Evolutionary conservation across 768 basidiomycete species (phyloP), one percentile per base, ranked within the genome.

Genomic region (Vishniacozyma victoriae): DNA sequence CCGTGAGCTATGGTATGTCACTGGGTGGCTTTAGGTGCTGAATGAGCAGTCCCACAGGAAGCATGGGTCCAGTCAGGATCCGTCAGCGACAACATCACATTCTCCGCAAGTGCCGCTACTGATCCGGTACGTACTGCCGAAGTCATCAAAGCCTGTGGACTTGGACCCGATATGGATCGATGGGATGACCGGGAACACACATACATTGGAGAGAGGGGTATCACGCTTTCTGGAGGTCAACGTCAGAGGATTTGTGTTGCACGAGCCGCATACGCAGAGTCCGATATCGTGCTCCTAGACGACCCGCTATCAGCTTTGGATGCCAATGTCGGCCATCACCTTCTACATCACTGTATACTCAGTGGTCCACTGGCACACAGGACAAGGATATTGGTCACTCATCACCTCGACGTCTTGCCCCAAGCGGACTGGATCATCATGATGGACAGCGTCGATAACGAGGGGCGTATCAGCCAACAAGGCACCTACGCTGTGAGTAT

Each of bases 131-230:
- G 57, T 19, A 26, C 71, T 11, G 36, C 60, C 11, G 15, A 38
- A 3, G 49, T 62, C 11, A 59, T 71, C 22, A 53, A 67, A 11
- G 67, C 69, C 1, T 73, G 70, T 46, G 64, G 59, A 35, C 42
- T 72, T 14, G 24, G 44, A 23, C 23, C 39, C 15, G 67, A 71
- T 39, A 44, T 72, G 18, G 51, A 59, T 0, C 29, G 45, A 23
- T 52, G 64, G 40, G 25, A 50, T 1, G 52, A 64, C 16, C 67
- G 67, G 12, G 44, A 44, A 11, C 54, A 46, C 11, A 64, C 88
- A 1, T 86, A 88, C 72, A 85, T 92, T 55, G 89, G 88, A 13
- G 86, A 87, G 71, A 82, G 82, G 62, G 87, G 86, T 0, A 67
- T 74, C 41, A 70, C 64, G 1, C 57, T 75, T 2, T 72, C 69